These are phyloP conservation scores for Phragmites australis DNA, from an alignment of 176 grass and related monocot species.

Conservation along the genomic window DNA sequence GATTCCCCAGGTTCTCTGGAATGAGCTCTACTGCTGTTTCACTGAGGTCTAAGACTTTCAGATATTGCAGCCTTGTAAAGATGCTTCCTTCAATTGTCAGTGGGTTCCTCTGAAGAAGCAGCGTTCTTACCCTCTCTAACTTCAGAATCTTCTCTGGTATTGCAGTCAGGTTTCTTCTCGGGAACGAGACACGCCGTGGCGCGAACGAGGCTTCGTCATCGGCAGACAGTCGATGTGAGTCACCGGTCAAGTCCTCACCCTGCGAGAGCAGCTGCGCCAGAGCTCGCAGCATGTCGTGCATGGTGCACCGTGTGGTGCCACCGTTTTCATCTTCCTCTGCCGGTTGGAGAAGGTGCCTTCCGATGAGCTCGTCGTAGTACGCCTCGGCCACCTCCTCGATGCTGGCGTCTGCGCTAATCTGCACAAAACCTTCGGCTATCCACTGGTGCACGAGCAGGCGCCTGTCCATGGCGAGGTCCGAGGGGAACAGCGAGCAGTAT, in stretches of 20 bases:
- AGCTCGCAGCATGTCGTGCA: constrained; percentile 59
- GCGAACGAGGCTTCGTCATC: constrained; percentile 11
- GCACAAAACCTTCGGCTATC: constrained; percentile 64
- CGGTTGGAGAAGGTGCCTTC: constrained; percentile 58
- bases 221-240: constrained; percentile 11
- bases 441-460: constrained; percentile 53
- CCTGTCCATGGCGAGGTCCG: constrained; percentile 28
- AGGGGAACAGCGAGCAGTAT: constrained; percentile 67
- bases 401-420: constrained; percentile 29
- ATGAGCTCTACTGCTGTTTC: constrained; percentile 52
- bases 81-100: constrained; percentile 36
- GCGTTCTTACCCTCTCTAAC: constrained; percentile 51
- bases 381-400: constrained; percentile 58
- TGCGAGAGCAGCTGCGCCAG: constrained; percentile 52
- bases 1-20: constrained; percentile 53
- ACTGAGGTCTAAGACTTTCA: constrained; percentile 65
- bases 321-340: constrained; percentile 15
- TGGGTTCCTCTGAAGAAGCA: constrained; percentile 68
- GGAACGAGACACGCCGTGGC: constrained; percentile 45
- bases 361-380: constrained; percentile 65
- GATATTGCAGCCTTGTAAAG: constrained; percentile 45
- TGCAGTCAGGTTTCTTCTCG: constrained; percentile 24
- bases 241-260: constrained; percentile 41
- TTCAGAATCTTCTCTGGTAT: constrained; percentile 49
- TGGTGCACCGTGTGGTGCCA: constrained; percentile 30